phyloP scores from a whole-genome alignment of 2,329 filamentous ascomycete species.

The Lachnellula subtilissima region DNA sequence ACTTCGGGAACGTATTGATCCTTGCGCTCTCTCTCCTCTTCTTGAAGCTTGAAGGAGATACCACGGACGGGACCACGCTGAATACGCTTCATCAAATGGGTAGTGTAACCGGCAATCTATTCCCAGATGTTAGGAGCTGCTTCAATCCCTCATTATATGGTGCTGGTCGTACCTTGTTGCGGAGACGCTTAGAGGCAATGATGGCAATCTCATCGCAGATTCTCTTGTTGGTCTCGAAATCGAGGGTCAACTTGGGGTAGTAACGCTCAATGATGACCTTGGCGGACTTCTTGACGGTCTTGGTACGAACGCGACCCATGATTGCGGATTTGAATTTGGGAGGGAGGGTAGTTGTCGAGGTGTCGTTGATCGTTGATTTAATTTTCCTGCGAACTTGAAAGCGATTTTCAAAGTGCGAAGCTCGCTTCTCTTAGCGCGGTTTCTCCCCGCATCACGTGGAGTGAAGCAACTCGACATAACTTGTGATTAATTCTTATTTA shows the following conservation, averaged over 20 bases:
- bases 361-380: neutral
- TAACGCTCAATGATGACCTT: slow-evolving; percentile 99
- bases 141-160: neutral
- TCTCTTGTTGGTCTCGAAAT: slow-evolving; percentile 99
- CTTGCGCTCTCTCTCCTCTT: slow-evolving; percentile 99
- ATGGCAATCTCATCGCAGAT: slow-evolving; percentile 99
- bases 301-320: slow-evolving; percentile 42
- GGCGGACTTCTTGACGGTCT: slow-evolving; percentile 54
- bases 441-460: too few species aligned
- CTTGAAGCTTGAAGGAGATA: slow-evolving; percentile 99
- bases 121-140: slow-evolving; percentile 1
- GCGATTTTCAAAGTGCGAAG: neutral
- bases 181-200: slow-evolving; percentile 96
- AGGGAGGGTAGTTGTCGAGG: neutral
- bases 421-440: too few species aligned
- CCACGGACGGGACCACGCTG: slow-evolving; percentile 98
- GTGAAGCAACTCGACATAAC: too few species aligned
- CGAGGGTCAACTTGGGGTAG: slow-evolving; percentile 95
- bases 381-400: neutral
- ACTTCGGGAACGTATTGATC: slow-evolving; percentile 99
- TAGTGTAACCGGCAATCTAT: slow-evolving; percentile 96
- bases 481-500: too few species aligned
- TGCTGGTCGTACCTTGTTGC: slow-evolving; percentile 78
- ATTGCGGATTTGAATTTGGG: slow-evolving; percentile 28
- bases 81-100: slow-evolving; percentile 99